Evolutionary conservation across 2,329 filamentous ascomycete species (phyloP), one percentile per base, ranked within the genome.

Genomic region (Thelonectria blattea): DNA sequence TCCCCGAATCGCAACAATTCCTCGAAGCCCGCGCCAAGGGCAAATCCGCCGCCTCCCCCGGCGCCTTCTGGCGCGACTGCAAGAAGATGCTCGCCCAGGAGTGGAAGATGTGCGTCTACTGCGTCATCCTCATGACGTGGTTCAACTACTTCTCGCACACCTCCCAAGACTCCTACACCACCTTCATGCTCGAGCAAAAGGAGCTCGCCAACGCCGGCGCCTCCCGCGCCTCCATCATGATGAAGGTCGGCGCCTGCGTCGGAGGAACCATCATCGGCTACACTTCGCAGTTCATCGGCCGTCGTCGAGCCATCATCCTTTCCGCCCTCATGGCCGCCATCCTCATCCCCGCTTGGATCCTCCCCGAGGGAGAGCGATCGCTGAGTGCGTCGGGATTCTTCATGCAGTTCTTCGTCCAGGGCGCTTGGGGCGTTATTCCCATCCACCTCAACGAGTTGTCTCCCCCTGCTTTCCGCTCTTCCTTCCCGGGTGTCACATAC

Each of bases 91-190:
- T 93, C 14, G 75, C 68, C 5, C 79, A 85, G 41, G 89, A 93
- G 74, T 93, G 91, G 91, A 86, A 85, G 73, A 87, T 93, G 84
- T 89, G 86, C 67, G 72, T 93, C 56, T 94, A 93, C 80, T 91
- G 89, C 74, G 80, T 91, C 73, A 81, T 93, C 63, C 80, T 94
- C 53, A 93, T 93, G 91, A 90, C 88, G 0, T 91, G 89, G 83
- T 87, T 88, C 79, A 88, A 88, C 76, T 88, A 82, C 74, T 92
- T 91, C 78, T 90, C 88, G 52, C 91, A 94, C 79, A 91, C 90
- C 2, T 89, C 87, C 22, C 91, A 94, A 74, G 91, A 94, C 77
- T 89, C 85, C 50, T 93, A 93, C 78, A 92, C 91, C 0, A 93
- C 91, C 3, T 92, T 93, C 73, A 90, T 93, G 88, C 80, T 89